Evolutionary conservation across 202 grass and related monocot genomes (phyloP), one percentile per base, ranked within the genome.

Genomic region (Eragrostis tef): DNA sequence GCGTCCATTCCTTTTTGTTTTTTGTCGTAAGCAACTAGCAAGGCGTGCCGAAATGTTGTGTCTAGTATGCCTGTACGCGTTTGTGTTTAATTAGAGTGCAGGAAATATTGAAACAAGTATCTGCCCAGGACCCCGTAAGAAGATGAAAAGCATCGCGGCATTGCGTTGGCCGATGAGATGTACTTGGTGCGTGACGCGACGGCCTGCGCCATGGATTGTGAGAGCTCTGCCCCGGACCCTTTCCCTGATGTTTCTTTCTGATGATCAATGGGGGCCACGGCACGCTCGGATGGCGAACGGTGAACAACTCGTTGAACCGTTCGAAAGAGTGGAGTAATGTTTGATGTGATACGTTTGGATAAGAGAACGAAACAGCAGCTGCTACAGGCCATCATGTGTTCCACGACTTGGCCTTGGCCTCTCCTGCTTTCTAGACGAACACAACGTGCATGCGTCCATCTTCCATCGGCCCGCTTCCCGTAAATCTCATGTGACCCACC

Each of bases 221-320:
- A n/a, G n/a, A n/a, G n/a, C n/a, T n/a, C n/a, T n/a, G n/a, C n/a
- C n/a, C n/a, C n/a, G n/a, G n/a, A n/a, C n/a, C n/a, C n/a, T 31
- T 31, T 31, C 29, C 29, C 29, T 31, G 29, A 31, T 31, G 29
- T 31, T 31, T 31, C 81, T 73, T 53, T 71, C 8, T 19, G 52
- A 77, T 25, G 53, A 71, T 71, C 77, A 46, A 15, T 43, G n/a
- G 61, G 61, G 61, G 7, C 14, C 13, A 64, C 14, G 66, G 74
- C 14, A 27, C 67, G 9, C 65, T 2, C 47, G 41, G 82, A 85
- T 31, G 9, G 78, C 48, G 87, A 85, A 66, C 78, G 57, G 48
- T 78, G 56, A 77, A 72, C 87, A n/a, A 39, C 70, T 31, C 52
- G 7, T 16, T 9, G 42, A 63, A 19, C 45, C 9, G 80, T 50